phyloP scores from a whole-genome alignment of 2,329 filamentous ascomycete species.

The Aspergillus sp. region DNA sequence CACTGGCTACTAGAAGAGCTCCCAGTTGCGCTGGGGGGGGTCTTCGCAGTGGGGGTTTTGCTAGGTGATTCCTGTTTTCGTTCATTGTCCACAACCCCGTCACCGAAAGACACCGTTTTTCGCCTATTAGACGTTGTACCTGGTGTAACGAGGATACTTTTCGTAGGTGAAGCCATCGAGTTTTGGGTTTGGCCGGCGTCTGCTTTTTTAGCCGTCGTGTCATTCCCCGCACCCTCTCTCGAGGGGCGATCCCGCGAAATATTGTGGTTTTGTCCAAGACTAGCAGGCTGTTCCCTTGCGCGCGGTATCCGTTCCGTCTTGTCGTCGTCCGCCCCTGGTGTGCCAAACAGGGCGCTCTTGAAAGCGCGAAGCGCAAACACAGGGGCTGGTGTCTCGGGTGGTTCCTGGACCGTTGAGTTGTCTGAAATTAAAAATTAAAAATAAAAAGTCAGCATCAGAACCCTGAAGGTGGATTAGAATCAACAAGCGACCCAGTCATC shows the following conservation, averaged over 20 bases:
- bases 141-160: constrained; percentile 58
- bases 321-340: constrained; percentile 47
- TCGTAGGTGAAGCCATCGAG: constrained; percentile 44
- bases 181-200: constrained; percentile 20
- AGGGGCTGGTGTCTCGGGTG: constrained; percentile 57
- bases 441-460: constrained; percentile 1
- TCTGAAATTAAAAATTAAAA: constrained; percentile 13
- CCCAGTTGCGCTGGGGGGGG: constrained; percentile 34
- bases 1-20: constrained; percentile 40
- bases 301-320: constrained; percentile 15
- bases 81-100: constrained; percentile 50
- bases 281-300: constrained; percentile 8
- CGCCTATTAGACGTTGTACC: constrained; percentile 49
- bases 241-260: constrained; percentile 13
- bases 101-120: constrained; percentile 55
- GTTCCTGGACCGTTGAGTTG: constrained; percentile 48
- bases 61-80: constrained; percentile 39
- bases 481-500: background rate
- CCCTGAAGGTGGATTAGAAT: background rate
- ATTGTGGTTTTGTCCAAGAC: constrained; percentile 14
- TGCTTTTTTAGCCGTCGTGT: constrained; percentile 13
- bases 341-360: constrained; percentile 57
- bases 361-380: constrained; percentile 61
- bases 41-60: constrained; percentile 39
- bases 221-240: constrained; percentile 13